Evolutionary conservation across 2,329 filamentous ascomycete genomes (phyloP), one percentile per base, ranked within the genome.

Genomic region (Rutstroemia sp.): DNA sequence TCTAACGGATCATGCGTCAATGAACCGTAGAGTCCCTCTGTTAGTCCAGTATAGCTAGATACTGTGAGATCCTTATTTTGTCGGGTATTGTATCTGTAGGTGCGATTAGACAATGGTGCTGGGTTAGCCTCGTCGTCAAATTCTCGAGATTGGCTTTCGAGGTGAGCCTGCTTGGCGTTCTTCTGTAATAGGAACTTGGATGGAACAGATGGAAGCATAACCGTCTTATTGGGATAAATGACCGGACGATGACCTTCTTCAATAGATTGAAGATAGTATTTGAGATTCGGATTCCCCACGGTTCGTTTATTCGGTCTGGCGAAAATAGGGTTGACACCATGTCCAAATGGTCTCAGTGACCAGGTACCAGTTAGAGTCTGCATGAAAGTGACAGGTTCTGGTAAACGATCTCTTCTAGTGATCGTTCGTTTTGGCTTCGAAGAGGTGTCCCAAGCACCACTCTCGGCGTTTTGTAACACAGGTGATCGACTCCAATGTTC

Each of bases 361-460:
- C 68, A 70, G 27, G 68, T 52, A 14, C 65, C 64, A 56, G 63
- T 59, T 14, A 52, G 25, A 14, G 51, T 57, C 58, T 71, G 69
- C 54, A 71, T 58, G 30, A 57, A 66, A 8, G 69, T 69, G 17
- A 65, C 59, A 2, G 67, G 64, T 47, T 70, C 66, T 23, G 67
- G 65, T 10, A 68, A 48, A 17, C 54, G 52, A n/a, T 48, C 41
- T 54, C 51, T 58, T 19, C 54, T 34, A 17, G 48, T 58, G 3
- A 51, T 55, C 4, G 23, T 17, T 47, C 49, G 27, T 10, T 51
- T 51, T 12, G 48, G 54, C 34, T 53, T 56, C 3, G 25, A 14
- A 2, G 16, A 10, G 17, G 61, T 44, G 49, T 63, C 54, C 67
- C 67, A 68, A 30, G 67, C 65, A 34, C 66, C 62, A 34, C 58